Conservation (phyloP, 805 yeast species). For the Barnettozyma vustinii region DNA sequence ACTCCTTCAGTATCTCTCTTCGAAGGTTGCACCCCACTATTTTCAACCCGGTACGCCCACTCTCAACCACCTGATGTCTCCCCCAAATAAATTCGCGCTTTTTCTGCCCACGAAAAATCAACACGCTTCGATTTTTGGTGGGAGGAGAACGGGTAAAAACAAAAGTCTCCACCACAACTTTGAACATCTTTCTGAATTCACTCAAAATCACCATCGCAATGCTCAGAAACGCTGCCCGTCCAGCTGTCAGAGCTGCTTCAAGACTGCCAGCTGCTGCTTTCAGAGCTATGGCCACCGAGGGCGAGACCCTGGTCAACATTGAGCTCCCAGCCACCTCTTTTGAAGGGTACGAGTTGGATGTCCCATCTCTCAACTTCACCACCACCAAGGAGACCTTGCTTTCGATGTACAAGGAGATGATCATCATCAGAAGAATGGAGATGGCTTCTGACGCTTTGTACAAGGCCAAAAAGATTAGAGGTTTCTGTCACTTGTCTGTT, state of each 20-base stretch:
- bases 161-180: not conserved
- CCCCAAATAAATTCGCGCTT: not conserved
- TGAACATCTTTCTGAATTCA: not conserved
- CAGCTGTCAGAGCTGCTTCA: constrained; percentile 7
- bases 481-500: constrained; percentile 96
- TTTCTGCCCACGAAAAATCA: not conserved
- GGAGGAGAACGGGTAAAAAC: not conserved
- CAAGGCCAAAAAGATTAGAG: constrained; percentile 97
- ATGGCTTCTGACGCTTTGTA: constrained; percentile 98
- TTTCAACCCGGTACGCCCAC: not conserved
- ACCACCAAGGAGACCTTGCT: constrained; percentile 76
- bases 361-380: constrained; percentile 67
- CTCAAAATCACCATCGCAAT: not conserved
- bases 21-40: not conserved
- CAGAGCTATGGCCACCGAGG: constrained; percentile 26
- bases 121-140: not conserved
- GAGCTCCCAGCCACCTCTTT: constrained; percentile 76
- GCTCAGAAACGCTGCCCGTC: constrained; percentile 1
- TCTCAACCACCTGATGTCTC: not conserved
- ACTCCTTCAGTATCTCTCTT: not conserved
- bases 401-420: constrained; percentile 96
- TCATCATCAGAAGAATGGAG: constrained; percentile 91
- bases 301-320: constrained; percentile 35
- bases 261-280: constrained; percentile 13
- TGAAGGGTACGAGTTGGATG: constrained; percentile 75